Percentiles rank a stretch among this genome's conserved stretches.
Conservation (phyloP, 208 protist species). For the Acanthamoeba sp. region DNA sequence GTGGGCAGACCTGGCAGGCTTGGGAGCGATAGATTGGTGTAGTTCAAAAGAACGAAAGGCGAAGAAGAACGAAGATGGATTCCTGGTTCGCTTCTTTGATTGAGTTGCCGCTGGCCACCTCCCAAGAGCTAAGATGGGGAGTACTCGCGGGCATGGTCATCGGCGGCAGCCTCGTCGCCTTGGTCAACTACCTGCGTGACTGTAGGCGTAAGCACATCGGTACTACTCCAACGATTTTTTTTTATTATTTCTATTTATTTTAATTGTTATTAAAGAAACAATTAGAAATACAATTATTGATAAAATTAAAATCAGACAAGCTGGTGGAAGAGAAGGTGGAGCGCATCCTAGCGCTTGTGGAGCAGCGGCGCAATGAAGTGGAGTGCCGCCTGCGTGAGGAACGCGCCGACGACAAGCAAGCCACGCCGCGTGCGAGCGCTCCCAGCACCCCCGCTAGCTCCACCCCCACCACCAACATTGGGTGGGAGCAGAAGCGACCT, state of each 20-base stretch:
- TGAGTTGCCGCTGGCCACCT: background rate
- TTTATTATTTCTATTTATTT: background rate
- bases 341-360: conserved; percentile 14
- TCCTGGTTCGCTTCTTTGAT: background rate
- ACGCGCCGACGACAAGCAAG: background rate
- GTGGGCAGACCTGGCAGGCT: no score
- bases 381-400: background rate
- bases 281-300: no score
- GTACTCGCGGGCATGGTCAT: background rate
- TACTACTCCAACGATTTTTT: background rate
- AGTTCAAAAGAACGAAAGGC: background rate
- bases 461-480: background rate
- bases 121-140: background rate
- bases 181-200: conserved; percentile 4
- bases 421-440: background rate
- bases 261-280: background rate
- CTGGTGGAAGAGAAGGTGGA: conserved; percentile 44
- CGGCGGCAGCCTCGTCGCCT: background rate
- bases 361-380: background rate
- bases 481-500: conserved; percentile 10
- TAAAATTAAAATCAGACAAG: background rate
- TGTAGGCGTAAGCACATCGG: background rate
- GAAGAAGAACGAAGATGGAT: background rate
- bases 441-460: background rate
- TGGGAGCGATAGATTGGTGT: background rate